Conservation (phyloP, 2,329 filamentous ascomycete genomes). For the Penicillium freii region DNA sequence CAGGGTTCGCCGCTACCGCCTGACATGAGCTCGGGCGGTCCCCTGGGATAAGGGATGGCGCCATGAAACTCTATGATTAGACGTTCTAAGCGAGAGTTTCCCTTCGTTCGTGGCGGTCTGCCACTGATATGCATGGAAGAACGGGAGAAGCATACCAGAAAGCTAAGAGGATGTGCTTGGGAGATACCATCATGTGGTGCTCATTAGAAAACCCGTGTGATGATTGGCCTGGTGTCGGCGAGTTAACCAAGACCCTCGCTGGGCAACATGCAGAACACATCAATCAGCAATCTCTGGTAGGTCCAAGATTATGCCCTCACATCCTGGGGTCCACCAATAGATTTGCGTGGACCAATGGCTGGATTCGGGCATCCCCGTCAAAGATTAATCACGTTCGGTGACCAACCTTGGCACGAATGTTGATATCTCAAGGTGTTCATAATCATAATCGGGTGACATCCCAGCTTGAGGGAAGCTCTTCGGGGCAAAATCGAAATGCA, state of each 20-base stretch:
- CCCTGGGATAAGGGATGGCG: constrained; percentile 1
- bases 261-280: neutral
- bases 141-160: constrained; percentile 25
- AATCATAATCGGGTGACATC: neutral
- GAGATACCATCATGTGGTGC: constrained; percentile 3
- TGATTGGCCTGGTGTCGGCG: neutral
- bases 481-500: neutral
- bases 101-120: constrained; percentile 16
- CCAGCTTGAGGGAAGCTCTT: neutral
- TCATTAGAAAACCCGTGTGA: neutral
- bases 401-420: neutral
- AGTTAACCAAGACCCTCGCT: neutral
- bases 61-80: neutral
- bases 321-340: neutral
- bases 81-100: neutral
- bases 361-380: neutral
- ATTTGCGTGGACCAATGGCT: neutral
- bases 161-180: neutral
- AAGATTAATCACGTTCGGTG: neutral
- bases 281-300: neutral
- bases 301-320: neutral
- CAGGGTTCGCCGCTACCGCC: neutral
- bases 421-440: neutral
- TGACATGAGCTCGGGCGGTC: neutral
- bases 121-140: constrained; percentile 31